These are phyloP conservation scores for Epichloe uncinata DNA, from an alignment of 2,329 filamentous ascomycete genomes.

Conservation along the genomic window DNA sequence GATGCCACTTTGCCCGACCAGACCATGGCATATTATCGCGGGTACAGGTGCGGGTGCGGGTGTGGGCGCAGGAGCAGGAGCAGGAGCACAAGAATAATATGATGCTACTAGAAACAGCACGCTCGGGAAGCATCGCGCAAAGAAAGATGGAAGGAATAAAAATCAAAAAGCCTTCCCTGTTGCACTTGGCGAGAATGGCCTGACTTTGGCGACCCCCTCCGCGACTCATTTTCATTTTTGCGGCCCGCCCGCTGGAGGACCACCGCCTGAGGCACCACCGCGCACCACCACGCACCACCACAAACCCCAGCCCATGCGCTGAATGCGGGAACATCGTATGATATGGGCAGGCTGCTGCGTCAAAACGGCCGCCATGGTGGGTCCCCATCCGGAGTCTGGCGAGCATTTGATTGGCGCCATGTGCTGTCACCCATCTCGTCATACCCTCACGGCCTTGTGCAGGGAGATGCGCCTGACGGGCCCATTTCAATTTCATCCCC, in stretches of 20 bases:
- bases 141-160: background rate
- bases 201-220: conserved; percentile 7
- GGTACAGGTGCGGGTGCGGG: too few relatives aligned
- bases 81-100: background rate
- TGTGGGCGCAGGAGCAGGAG: background rate
- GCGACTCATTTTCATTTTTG: conserved; percentile 2
- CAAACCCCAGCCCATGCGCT: conserved; percentile 8
- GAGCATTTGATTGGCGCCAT: background rate
- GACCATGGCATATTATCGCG: too few relatives aligned
- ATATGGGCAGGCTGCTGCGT: conserved; percentile 5
- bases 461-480: background rate
- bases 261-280: background rate
- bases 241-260: background rate
- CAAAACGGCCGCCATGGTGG: conserved; percentile 3
- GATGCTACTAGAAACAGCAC: background rate
- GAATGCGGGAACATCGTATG: conserved; percentile 6
- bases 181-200: conserved; percentile 6
- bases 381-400: background rate
- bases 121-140: background rate
- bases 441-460: too few relatives aligned
- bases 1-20: too few relatives aligned
- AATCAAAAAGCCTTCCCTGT: background rate
- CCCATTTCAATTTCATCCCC: too few relatives aligned
- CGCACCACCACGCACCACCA: conserved; percentile 2
- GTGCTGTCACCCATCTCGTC: background rate